Evolutionary conservation across 1,284 basidiomycete species (phyloP).

Genomic region (Coniferiporia sulphurascens): DNA sequence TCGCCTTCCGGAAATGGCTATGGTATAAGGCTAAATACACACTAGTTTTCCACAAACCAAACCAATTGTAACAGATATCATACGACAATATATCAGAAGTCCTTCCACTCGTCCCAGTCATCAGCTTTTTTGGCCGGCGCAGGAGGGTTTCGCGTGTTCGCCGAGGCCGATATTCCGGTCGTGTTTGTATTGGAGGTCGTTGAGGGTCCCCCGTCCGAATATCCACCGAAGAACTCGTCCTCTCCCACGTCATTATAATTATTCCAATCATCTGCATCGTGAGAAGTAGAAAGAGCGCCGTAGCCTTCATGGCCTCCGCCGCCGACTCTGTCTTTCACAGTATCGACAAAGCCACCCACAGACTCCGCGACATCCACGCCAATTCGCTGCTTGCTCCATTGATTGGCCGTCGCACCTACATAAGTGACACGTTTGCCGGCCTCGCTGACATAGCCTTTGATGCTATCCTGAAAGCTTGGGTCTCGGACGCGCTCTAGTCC

Average conservation of each 20-base stretch:
- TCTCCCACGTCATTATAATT: conserved; percentile 14
- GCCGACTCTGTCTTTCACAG: conserved; percentile 14
- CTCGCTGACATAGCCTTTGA: conserved; percentile 64
- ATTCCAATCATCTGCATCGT: conserved; percentile 15
- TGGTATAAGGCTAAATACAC: not conserved
- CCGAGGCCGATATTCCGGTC: not conserved
- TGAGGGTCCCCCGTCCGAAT: conserved; percentile 4
- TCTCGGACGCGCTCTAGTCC: conserved; percentile 72
- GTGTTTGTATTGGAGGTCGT: not conserved
- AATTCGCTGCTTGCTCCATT: conserved; percentile 67
- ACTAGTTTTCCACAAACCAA: not conserved
- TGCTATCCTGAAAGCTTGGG: conserved; percentile 67
- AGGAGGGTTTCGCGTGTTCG: not conserved
- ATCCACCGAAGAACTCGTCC: conserved; percentile 16
- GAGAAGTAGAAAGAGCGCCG: conserved; percentile 14
- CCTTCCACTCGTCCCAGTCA: conserved; percentile 19
- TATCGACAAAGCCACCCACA: conserved; percentile 41
- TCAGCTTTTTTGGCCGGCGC: conserved; percentile 14
- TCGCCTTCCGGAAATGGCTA: not conserved
- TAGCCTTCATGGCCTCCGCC: conserved; percentile 16
- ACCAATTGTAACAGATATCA: not conserved
- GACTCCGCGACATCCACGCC: conserved; percentile 77
- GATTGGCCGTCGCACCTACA: conserved; percentile 57
- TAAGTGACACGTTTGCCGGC: conserved; percentile 58
- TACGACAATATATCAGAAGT: not conserved